Conservation (phyloP, 768 basidiomycete species). For the Jaapia argillacea region DNA sequence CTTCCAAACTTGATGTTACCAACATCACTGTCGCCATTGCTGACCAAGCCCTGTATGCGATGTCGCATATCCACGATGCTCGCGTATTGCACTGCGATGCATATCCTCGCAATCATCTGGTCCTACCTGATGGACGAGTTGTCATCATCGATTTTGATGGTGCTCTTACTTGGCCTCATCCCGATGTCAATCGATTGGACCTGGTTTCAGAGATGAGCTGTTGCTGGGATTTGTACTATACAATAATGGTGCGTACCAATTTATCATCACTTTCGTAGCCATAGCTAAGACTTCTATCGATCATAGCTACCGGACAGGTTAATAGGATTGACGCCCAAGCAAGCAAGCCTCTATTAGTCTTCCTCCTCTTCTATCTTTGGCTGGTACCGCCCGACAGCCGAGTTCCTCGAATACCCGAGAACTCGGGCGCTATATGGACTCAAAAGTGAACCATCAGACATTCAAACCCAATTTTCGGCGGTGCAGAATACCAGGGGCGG, state of each 20-base stretch:
- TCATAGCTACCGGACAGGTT: too few relatives aligned
- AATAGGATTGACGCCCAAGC: too few relatives aligned
- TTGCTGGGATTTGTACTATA: not conserved
- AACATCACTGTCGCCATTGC: slow-evolving; percentile 1
- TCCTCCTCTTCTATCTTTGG: too few relatives aligned
- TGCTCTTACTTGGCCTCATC: not conserved
- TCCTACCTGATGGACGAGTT: not conserved
- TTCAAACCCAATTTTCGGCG: too few relatives aligned
- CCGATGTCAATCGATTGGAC: not conserved
- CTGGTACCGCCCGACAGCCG: too few relatives aligned
- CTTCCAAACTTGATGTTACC: not conserved
- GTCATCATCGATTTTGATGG: not conserved
- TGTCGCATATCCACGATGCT: not conserved
- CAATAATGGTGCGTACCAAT: not conserved
- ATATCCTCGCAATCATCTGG: not conserved
- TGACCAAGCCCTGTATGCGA: not conserved
- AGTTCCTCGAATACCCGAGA: too few relatives aligned
- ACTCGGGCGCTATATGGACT: too few relatives aligned
- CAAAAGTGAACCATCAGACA: too few relatives aligned
- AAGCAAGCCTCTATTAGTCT: too few relatives aligned
- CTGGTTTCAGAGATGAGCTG: not conserved
- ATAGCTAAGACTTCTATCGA: too few relatives aligned
- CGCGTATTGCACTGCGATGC: not conserved
- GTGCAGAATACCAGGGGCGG: too few relatives aligned
- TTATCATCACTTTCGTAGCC: too few relatives aligned